A percentile compares a stretch with the other conserved stretches of the same genome.
phyloP scores from a whole-genome alignment of 2,329 filamentous ascomycete genomes.

The Aspergillus clavatus region DNA sequence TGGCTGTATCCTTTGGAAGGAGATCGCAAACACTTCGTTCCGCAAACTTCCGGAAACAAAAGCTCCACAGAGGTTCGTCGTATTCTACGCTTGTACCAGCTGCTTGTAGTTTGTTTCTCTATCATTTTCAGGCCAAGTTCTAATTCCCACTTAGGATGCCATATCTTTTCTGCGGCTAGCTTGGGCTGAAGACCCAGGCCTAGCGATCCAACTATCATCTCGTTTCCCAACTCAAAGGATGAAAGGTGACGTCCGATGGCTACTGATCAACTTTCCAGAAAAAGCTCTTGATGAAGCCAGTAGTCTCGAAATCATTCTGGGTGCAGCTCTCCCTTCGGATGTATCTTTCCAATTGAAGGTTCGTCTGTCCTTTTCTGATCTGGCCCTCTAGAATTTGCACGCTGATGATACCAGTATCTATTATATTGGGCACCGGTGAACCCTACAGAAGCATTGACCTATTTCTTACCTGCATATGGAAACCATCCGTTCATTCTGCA shows the following conservation, averaged over 20 bases:
- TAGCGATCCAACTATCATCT: constrained; percentile 79
- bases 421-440: constrained; percentile 92
- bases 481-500: constrained; percentile 93
- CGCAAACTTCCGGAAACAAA: constrained; percentile 41
- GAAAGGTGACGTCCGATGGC: constrained; percentile 68
- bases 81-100: background rate
- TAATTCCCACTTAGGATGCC: constrained; percentile 45
- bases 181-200: constrained; percentile 76
- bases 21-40: constrained; percentile 51
- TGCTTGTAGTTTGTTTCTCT: background rate
- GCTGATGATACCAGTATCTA: constrained; percentile 58
- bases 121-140: background rate
- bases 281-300: constrained; percentile 77
- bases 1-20: constrained; percentile 82
- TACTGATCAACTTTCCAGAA: constrained; percentile 77
- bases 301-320: constrained; percentile 76
- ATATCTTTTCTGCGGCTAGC: constrained; percentile 69
- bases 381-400: background rate
- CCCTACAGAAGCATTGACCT: constrained; percentile 85
- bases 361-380: constrained; percentile 13
- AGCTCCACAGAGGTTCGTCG: constrained; percentile 36
- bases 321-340: constrained; percentile 69
- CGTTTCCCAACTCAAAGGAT: constrained; percentile 74
- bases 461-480: constrained; percentile 84
- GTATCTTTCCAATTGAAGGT: constrained; percentile 81